A percentile compares a stretch with the other conserved stretches of the same genome.
Conservation (phyloP, 192 early-diverging fungal genomes). For the Entomortierella chlamydospora region DNA sequence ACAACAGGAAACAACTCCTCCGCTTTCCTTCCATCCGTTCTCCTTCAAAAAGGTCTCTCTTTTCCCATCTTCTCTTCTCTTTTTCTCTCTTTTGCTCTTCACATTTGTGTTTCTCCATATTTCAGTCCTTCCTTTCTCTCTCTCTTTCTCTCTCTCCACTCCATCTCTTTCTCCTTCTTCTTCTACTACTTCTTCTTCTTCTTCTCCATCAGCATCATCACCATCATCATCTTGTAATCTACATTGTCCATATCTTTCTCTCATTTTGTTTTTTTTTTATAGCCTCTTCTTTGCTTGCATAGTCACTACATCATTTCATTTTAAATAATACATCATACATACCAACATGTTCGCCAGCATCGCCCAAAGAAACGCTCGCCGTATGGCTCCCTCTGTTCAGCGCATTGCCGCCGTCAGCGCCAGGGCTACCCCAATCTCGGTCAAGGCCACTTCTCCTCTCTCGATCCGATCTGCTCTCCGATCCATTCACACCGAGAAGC, state of each 20-base stretch:
- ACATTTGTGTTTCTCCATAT: background rate
- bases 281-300: background rate
- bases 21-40: background rate
- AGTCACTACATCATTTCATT: slow-evolving; percentile 1
- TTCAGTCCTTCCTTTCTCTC: slow-evolving; percentile 1
- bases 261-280: background rate
- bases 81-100: slow-evolving; percentile 3
- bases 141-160: background rate
- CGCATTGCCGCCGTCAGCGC: slow-evolving; percentile 14
- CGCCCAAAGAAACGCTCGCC: slow-evolving; percentile 52
- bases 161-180: slow-evolving; percentile 3
- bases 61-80: background rate
- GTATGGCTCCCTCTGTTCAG: slow-evolving; percentile 38
- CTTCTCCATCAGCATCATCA: background rate
- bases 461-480: slow-evolving; percentile 53
- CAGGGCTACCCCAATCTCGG: background rate
- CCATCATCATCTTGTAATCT: slow-evolving; percentile 6
- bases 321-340: slow-evolving; percentile 5
- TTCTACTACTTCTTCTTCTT: background rate
- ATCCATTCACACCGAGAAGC: slow-evolving; percentile 53
- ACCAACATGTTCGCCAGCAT: slow-evolving; percentile 44
- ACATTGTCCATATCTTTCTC: background rate
- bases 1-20: slow-evolving; percentile 11
- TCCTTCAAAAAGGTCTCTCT: background rate
- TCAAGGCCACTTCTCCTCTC: slow-evolving; percentile 26